Evolutionary conservation across 805 yeast species (phyloP), one percentile per base, ranked within the genome.

Genomic region (Zygoascus bituminiphila): DNA sequence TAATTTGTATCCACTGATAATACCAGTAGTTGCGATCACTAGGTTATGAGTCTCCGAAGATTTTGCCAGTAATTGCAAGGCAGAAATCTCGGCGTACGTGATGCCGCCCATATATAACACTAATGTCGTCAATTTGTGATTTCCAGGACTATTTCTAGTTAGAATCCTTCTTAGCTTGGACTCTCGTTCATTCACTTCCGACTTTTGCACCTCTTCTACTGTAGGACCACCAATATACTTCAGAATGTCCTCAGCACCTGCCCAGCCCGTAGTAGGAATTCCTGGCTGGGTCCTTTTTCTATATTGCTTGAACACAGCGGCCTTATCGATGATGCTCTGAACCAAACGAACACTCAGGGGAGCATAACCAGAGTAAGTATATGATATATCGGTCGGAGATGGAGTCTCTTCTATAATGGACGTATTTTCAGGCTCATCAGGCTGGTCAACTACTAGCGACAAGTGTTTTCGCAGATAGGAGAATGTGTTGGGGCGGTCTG

Each of bases 31-130:
- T 2, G 76, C 60, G 1, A 79, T 64, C 5, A 77, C 55, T 38
- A 78, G 61, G 31, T 70, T 62, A 46, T 66, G 67, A 23, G 58
- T 55, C 7, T 66, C 62, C 31, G 69, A 52, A 21, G 69, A 70
- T 42, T 68, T 66, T 49, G 84, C 78, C n/a, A 86, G 70, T 47
- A 71, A 74, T 57, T 81, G 70, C 42, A 91, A 65, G 2, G 88
- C 80, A 2, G 91, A 78, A 15, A 89, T 70, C 63, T 91, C 98
- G 7, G 93, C 79, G 60, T 85, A 73, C 0, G 97, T 87, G 6
- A 89, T 68, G 0, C 98, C 98, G 12, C 98, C 98, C 37, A 89
- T 59, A 52, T 83, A 80, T 76, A 45, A 86, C 56, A 51, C 87
- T 59, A 51, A 65, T 47, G 61, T 66, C 47, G 60, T 62, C 8